Percentiles rank a stretch among this genome's conserved stretches.
phyloP scores from a whole-genome alignment of 305 asterid species.

The Plantago lanceolata region DNA sequence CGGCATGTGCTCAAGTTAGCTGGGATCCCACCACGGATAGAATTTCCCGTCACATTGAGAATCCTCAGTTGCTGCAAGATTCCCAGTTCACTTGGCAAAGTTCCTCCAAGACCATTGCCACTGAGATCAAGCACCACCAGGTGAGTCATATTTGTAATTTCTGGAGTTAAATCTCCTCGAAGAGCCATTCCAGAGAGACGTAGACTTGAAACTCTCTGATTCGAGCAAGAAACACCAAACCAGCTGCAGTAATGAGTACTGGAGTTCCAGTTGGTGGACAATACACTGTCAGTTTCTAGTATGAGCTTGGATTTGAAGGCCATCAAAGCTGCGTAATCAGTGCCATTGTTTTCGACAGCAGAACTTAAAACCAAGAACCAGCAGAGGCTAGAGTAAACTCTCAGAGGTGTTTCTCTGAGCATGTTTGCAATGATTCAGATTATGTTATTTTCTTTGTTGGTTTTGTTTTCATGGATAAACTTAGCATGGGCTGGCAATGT shows the following conservation, averaged over 20 bases:
- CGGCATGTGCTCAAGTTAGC: slow-evolving; percentile 28
- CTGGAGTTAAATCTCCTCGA: slow-evolving; percentile 26
- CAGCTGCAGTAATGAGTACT: slow-evolving; percentile 32
- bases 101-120: slow-evolving; percentile 28
- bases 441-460: background rate
- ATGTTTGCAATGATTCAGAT: background rate
- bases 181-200: slow-evolving; percentile 33
- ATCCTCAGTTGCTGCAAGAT: slow-evolving; percentile 28
- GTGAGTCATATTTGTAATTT: slow-evolving; percentile 28
- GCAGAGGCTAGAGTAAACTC: background rate
- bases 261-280: slow-evolving; percentile 37
- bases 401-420: slow-evolving; percentile 9
- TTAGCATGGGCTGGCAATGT: no score
- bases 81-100: slow-evolving; percentile 34
- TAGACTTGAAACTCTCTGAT: slow-evolving; percentile 26
- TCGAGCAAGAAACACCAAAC: slow-evolving; percentile 36
- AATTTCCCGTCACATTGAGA: slow-evolving; percentile 27
- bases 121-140: slow-evolving; percentile 35
- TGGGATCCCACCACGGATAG: slow-evolving; percentile 31
- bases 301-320: slow-evolving; percentile 29
- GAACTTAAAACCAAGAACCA: slow-evolving; percentile 19
- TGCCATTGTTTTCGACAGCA: slow-evolving; percentile 6
- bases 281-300: slow-evolving; percentile 16
- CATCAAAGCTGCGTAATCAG: slow-evolving; percentile 31
- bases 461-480: background rate